Evolutionary conservation across 768 basidiomycete species (phyloP).

Genomic region (Tylopilus felleus): DNA sequence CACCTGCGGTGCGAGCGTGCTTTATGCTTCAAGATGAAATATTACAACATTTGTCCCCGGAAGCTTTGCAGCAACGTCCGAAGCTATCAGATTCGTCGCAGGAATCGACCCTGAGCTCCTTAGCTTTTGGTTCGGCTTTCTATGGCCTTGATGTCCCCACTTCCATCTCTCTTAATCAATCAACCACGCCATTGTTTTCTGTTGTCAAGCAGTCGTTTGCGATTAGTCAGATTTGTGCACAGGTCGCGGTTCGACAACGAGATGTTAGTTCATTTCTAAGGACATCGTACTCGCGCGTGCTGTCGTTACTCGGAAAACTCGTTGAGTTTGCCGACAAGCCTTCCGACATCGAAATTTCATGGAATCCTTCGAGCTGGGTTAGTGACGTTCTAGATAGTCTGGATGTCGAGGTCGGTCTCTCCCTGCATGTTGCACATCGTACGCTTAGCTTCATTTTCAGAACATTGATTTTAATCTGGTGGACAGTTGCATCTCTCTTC

Average conservation of each 20-base stretch:
- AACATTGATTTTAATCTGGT: conserved; percentile 59
- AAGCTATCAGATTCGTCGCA: conserved; percentile 39
- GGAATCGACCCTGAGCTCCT: conserved; percentile 37
- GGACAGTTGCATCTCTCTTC: conserved; percentile 57
- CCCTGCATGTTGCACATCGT: background rate
- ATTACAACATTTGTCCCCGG: conserved; percentile 47
- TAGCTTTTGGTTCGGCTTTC: conserved; percentile 58
- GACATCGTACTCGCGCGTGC: conserved; percentile 49
- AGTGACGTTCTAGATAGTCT: conserved; percentile 49
- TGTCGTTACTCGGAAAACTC: conserved; percentile 52
- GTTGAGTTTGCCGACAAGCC: conserved; percentile 39
- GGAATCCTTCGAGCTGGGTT: conserved; percentile 70
- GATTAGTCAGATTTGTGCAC: conserved; percentile 46
- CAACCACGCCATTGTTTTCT: conserved; percentile 50
- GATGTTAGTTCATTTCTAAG: conserved; percentile 36
- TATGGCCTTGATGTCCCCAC: conserved; percentile 46
- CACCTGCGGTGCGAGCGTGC: conserved; percentile 37
- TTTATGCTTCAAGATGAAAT: conserved; percentile 54
- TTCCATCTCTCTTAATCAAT: conserved; percentile 23
- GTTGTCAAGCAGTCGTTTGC: conserved; percentile 53
- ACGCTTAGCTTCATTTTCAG: conserved; percentile 10
- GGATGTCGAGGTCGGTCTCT: conserved; percentile 48
- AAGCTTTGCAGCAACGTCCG: conserved; percentile 50
- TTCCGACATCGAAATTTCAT: conserved; percentile 38
- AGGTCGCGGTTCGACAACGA: conserved; percentile 32